Conservation (phyloP, 164 flowering plant species). For the Santalum album region DNA sequence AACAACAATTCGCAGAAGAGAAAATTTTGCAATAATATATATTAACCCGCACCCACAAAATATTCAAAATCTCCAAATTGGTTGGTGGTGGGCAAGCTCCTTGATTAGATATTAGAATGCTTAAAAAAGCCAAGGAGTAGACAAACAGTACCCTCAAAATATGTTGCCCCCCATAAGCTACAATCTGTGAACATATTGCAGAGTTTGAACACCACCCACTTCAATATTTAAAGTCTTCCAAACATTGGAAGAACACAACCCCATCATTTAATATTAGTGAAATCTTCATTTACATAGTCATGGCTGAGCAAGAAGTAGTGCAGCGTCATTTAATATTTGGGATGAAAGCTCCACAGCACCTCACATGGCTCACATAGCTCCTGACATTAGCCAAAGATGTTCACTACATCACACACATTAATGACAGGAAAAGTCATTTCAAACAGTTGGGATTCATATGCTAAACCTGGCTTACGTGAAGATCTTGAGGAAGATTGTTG, state of each 20-base stretch:
- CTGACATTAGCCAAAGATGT: slow-evolving; percentile 22
- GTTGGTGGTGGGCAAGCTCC: slow-evolving; percentile 11
- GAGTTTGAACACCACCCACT: slow-evolving; percentile 9
- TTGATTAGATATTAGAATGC: slow-evolving; percentile 10
- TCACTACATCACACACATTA: slow-evolving; percentile 12
- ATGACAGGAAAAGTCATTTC: background rate
- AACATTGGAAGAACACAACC: background rate
- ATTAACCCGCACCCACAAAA: slow-evolving; percentile 12
- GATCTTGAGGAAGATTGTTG: slow-evolving; percentile 11
- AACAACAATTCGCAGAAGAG: background rate
- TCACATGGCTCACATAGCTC: slow-evolving; percentile 28
- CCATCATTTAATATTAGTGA: slow-evolving; percentile 5
- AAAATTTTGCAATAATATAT: slow-evolving; percentile 2
- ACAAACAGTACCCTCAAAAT: slow-evolving; percentile 8
- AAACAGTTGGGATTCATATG: slow-evolving; percentile 10
- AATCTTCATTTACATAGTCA: slow-evolving; percentile 18
- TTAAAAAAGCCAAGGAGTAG: slow-evolving; percentile 7
- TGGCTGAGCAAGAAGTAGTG: slow-evolving; percentile 20
- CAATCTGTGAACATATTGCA: background rate
- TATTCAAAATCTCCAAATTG: background rate
- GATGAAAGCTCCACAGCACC: slow-evolving; percentile 17
- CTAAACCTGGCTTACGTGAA: slow-evolving; percentile 10
- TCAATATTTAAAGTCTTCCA: background rate
- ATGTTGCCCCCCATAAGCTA: slow-evolving; percentile 11
- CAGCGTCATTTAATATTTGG: slow-evolving; percentile 20